These are phyloP conservation scores for Wallacemonas sp. DNA, from an alignment of 208 protist species.

Conservation along the genomic window DNA sequence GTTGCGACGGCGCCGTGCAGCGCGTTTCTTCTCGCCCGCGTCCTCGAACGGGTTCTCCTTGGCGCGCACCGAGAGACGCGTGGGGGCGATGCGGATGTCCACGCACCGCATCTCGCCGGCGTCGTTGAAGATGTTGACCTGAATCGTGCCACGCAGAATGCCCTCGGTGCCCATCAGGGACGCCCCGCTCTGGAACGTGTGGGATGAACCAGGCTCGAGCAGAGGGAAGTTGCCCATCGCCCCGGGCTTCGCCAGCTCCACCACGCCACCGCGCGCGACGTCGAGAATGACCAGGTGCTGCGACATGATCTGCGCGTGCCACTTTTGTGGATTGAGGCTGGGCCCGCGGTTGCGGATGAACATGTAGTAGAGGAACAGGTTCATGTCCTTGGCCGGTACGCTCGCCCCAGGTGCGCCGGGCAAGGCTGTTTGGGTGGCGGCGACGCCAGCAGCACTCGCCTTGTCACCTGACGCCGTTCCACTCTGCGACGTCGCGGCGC, in stretches of 20 bases:
- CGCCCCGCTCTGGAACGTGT: conserved; percentile 76
- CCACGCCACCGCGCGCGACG: conserved; percentile 33
- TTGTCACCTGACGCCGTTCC: no score
- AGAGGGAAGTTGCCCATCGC: conserved; percentile 75
- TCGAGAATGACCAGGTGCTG: conserved; percentile 75
- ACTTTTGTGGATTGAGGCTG: conserved; percentile 55
- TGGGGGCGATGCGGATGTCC: conserved; percentile 73
- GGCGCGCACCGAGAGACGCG: conserved; percentile 37
- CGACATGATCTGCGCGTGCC: conserved; percentile 81
- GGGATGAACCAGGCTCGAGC: conserved; percentile 71
- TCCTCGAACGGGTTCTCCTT: conserved; percentile 9
- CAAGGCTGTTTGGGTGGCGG: background rate
- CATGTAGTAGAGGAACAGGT: conserved; percentile 84
- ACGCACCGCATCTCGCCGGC: conserved; percentile 63
- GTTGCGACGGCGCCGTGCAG: conserved; percentile 11
- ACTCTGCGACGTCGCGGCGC: conserved; percentile 17
- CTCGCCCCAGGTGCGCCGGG: conserved; percentile 11
- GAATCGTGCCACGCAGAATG: conserved; percentile 82
- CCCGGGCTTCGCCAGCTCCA: conserved; percentile 77
- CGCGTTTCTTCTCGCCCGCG: background rate
- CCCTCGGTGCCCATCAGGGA: conserved; percentile 51
- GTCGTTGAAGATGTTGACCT: conserved; percentile 80
- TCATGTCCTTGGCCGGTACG: conserved; percentile 10
- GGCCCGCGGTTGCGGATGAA: conserved; percentile 70
- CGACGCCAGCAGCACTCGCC: background rate